Percentiles rank a stretch among this genome's conserved stretches.
These are phyloP conservation scores for Rosellinia necatrix DNA, from an alignment of 2,329 filamentous ascomycete species.

Conservation along the genomic window DNA sequence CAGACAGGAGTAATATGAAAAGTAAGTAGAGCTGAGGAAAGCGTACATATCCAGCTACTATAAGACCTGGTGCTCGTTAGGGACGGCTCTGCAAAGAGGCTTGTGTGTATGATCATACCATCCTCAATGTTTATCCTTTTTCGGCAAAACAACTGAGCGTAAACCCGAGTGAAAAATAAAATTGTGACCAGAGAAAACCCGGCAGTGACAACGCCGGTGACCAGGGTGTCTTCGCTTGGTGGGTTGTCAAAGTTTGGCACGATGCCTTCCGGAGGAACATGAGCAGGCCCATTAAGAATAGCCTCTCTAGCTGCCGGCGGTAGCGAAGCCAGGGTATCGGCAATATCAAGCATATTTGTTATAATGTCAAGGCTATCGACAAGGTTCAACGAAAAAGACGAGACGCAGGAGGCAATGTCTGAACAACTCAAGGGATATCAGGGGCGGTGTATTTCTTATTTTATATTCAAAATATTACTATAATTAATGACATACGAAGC, in stretches of 20 bases:
- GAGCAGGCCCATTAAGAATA: constrained; percentile 20
- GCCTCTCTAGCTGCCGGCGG: background rate
- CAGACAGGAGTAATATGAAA: background rate
- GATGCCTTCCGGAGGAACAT: constrained; percentile 12
- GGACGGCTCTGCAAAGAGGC: background rate
- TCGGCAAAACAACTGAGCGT: constrained; percentile 6
- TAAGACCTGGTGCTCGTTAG: background rate
- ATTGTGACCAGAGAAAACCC: constrained; percentile 12
- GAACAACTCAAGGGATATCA: background rate
- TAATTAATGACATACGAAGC: background rate
- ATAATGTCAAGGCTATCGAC: background rate
- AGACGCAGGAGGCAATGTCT: background rate
- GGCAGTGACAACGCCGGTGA: constrained; percentile 1
- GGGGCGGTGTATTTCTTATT: background rate
- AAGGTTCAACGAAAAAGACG: background rate
- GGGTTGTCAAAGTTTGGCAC: constrained; percentile 18
- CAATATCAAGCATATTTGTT: background rate
- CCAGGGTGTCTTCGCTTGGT: background rate
- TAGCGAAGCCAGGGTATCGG: constrained; percentile 1
- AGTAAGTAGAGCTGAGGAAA: background rate
- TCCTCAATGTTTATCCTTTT: constrained; percentile 7
- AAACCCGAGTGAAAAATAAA: constrained; percentile 4
- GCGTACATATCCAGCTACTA: constrained; percentile 1
- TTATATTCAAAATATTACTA: background rate
- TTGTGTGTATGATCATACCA: background rate